These are phyloP conservation scores for Periglandula ipomoeae DNA, from an alignment of 2,329 filamentous ascomycete genomes.

Conservation along the genomic window DNA sequence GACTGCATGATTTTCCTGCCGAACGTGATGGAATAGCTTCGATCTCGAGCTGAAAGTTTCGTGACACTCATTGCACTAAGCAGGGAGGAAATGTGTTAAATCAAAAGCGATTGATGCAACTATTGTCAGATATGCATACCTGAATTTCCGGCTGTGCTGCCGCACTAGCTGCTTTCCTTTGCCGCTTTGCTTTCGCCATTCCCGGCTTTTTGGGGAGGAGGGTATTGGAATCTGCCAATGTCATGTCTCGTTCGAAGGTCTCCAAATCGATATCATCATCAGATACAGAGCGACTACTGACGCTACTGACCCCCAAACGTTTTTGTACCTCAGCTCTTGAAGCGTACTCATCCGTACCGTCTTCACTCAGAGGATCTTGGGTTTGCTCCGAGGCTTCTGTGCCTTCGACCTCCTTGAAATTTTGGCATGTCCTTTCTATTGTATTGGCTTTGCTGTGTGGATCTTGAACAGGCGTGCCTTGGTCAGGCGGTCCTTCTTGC, in stretches of 20 bases:
- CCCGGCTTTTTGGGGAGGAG: slow-evolving; percentile 32
- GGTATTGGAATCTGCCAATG: slow-evolving; percentile 14
- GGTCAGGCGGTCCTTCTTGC: background rate
- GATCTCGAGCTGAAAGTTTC: slow-evolving; percentile 51
- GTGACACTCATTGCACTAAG: slow-evolving; percentile 38
- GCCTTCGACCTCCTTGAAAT: background rate
- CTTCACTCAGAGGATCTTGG: background rate
- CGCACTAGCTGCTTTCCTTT: slow-evolving; percentile 34
- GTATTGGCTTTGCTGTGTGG: background rate
- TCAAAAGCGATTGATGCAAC: too few relatives aligned
- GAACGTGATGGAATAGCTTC: slow-evolving; percentile 65
- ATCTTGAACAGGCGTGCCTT: background rate
- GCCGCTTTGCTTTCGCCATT: slow-evolving; percentile 42
- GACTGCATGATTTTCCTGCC: slow-evolving; percentile 55
- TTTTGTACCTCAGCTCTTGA: slow-evolving; percentile 33
- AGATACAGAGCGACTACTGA: background rate
- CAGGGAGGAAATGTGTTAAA: too few relatives aligned
- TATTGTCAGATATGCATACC: slow-evolving; percentile 4
- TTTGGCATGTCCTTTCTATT: background rate
- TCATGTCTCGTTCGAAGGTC: slow-evolving; percentile 13
- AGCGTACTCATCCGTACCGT: slow-evolving; percentile 34
- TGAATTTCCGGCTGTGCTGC: background rate
- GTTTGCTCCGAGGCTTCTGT: background rate
- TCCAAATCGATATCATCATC: slow-evolving; percentile 10
- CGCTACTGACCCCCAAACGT: slow-evolving; percentile 20